Percentiles rank a stretch among this genome's conserved stretches.
Evolutionary conservation across 2,329 filamentous ascomycete species (phyloP).

Genomic region (Fusarium armeniacum): DNA sequence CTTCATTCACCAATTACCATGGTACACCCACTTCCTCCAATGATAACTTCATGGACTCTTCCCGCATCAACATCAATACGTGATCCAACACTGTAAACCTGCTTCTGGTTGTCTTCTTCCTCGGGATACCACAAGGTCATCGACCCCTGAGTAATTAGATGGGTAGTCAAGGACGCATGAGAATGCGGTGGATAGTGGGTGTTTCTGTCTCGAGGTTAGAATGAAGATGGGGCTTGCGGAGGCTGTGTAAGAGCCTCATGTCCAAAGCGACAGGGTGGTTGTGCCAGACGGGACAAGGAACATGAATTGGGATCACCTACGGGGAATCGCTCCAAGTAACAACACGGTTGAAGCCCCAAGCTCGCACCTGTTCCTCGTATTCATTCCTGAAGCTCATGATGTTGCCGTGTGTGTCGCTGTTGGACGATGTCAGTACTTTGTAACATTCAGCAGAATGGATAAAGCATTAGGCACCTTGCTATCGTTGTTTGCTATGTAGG

Average conservation of each 20-base stretch:
- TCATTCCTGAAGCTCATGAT: slow-evolving; percentile 50
- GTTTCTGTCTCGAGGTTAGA: slow-evolving; percentile 62
- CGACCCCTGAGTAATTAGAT: slow-evolving; percentile 75
- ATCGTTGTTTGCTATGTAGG: background rate
- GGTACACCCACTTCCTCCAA: slow-evolving; percentile 75
- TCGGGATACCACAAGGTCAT: slow-evolving; percentile 77
- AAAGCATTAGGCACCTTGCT: background rate
- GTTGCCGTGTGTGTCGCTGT: background rate
- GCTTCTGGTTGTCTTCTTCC: slow-evolving; percentile 67
- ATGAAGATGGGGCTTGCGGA: slow-evolving; percentile 11
- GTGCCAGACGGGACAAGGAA: background rate
- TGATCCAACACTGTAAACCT: slow-evolving; percentile 71
- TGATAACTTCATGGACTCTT: slow-evolving; percentile 77
- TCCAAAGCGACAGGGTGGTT: background rate
- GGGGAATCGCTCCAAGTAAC: slow-evolving; percentile 80
- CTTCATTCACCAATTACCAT: slow-evolving; percentile 73
- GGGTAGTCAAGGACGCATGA: slow-evolving; percentile 75
- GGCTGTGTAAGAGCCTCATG: slow-evolving; percentile 10
- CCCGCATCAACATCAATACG: slow-evolving; percentile 76
- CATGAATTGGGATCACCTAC: slow-evolving; percentile 61
- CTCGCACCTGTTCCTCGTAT: slow-evolving; percentile 71
- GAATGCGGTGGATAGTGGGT: slow-evolving; percentile 77
- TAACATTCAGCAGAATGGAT: background rate
- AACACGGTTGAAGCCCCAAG: slow-evolving; percentile 77
- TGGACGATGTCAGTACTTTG: background rate